A percentile compares a stretch with the other conserved stretches of the same genome.
Evolutionary conservation across 805 yeast genomes (phyloP).

Genomic region (Yarrowia bubula): DNA sequence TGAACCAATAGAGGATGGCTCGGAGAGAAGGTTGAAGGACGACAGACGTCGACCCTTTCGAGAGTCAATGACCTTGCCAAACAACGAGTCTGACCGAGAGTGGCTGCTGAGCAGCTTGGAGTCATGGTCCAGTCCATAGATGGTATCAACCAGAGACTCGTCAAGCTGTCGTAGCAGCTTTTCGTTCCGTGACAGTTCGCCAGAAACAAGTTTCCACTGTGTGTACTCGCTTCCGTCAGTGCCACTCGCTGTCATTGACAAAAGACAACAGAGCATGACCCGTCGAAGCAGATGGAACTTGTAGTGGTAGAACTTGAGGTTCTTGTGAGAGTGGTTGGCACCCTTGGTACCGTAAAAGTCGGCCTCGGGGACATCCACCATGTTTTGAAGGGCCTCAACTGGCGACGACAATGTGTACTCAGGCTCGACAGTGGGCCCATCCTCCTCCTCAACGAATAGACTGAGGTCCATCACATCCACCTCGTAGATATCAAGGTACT

Average conservation of each 20-base stretch:
- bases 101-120: background rate
- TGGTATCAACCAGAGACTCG: constrained; percentile 22
- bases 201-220: constrained; percentile 19
- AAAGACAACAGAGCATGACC: constrained; percentile 45
- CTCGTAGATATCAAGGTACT: constrained; percentile 48
- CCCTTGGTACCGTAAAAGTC: constrained; percentile 33
- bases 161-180: constrained; percentile 12
- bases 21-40: constrained; percentile 5
- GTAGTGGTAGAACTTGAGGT: constrained; percentile 39
- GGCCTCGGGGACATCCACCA: constrained; percentile 22
- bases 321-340: constrained; percentile 34
- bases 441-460: constrained; percentile 17
- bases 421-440: background rate
- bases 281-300: constrained; percentile 44
- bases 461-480: constrained; percentile 33
- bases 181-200: background rate
- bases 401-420: background rate
- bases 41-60: constrained; percentile 14
- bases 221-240: constrained; percentile 21
- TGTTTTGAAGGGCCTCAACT: constrained; percentile 6
- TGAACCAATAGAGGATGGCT: background rate
- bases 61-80: constrained; percentile 21
- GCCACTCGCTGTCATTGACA: constrained; percentile 39
- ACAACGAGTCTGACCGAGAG: constrained; percentile 1
- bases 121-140: constrained; percentile 20